phyloP scores from a whole-genome alignment of 2,329 filamentous ascomycete species.

The Trichoderma asperellum region DNA sequence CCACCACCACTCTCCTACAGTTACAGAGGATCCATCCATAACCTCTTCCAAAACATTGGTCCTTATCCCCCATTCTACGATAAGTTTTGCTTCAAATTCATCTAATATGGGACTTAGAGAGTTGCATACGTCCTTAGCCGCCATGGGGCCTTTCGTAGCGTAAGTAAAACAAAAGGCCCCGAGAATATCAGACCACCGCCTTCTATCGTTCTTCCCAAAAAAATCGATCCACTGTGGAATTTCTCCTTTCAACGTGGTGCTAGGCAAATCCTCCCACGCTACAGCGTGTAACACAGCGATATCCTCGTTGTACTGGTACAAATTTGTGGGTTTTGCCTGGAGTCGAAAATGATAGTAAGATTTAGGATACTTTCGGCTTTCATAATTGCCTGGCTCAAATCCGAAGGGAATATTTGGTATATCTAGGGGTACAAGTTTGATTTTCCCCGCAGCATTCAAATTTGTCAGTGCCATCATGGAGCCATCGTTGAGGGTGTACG shows the following conservation, averaged over 20 bases:
- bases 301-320: conserved; percentile 61
- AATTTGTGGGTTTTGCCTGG: conserved; percentile 64
- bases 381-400: conserved; percentile 72
- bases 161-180: conserved; percentile 65
- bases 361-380: conserved; percentile 69
- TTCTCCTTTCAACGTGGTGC: conserved; percentile 48
- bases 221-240: conserved; percentile 76
- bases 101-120: conserved; percentile 63
- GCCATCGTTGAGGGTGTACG: conserved; percentile 65
- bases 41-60: conserved; percentile 56
- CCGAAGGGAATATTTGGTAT: conserved; percentile 69
- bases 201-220: conserved; percentile 60
- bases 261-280: conserved; percentile 47
- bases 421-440: conserved; percentile 57
- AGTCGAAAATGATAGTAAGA: conserved; percentile 67
- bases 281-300: conserved; percentile 48
- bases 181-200: conserved; percentile 67
- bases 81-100: conserved; percentile 63
- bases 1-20: conserved; percentile 70
- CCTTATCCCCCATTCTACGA: conserved; percentile 61
- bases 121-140: conserved; percentile 55
- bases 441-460: conserved; percentile 61
- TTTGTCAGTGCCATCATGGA: conserved; percentile 69
- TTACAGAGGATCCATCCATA: conserved; percentile 47
- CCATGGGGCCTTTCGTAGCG: conserved; percentile 64